phyloP scores from a whole-genome alignment of 345 rosid genomes.

The Brassica nigra region DNA sequence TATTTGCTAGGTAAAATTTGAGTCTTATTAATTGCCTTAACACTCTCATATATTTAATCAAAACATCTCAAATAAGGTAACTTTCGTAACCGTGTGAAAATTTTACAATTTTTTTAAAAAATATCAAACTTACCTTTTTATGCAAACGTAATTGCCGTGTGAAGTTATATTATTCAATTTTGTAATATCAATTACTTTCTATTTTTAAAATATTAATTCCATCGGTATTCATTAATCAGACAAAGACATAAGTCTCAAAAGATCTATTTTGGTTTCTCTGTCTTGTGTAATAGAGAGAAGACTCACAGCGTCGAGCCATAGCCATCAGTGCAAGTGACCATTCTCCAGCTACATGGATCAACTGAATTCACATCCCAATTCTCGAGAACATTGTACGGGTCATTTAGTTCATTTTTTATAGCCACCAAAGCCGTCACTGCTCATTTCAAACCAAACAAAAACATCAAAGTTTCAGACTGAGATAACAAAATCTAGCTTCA shows the following conservation, averaged over 20 bases:
- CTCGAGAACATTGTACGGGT: slow-evolving; percentile 90
- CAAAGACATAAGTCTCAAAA: slow-evolving; percentile 22
- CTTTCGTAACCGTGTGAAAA: too few relatives aligned
- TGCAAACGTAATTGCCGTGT: too few relatives aligned
- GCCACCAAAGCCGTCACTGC: slow-evolving; percentile 93
- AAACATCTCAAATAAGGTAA: too few relatives aligned
- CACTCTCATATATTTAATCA: too few relatives aligned
- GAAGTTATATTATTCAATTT: too few relatives aligned
- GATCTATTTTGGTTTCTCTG: not conserved
- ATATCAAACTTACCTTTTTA: too few relatives aligned
- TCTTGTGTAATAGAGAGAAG: slow-evolving; percentile 1
- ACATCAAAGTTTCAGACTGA: slow-evolving; percentile 7
- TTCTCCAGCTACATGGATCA: slow-evolving; percentile 99
- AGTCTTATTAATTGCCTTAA: too few relatives aligned
- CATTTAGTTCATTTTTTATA: slow-evolving; percentile 72
- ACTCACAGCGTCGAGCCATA: slow-evolving; percentile 90
- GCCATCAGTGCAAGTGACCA: slow-evolving; percentile 94
- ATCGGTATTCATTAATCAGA: slow-evolving; percentile 7
- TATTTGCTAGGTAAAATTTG: too few relatives aligned
- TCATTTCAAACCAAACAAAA: slow-evolving; percentile 39
- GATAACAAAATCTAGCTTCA: slow-evolving; percentile 6
- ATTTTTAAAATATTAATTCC: too few relatives aligned
- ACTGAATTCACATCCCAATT: slow-evolving; percentile 97
- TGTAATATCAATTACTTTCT: too few relatives aligned
- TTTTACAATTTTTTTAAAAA: too few relatives aligned